A percentile compares a stretch with the other conserved stretches of the same genome.
phyloP scores from a whole-genome alignment of 257 asterid species.

The Solanum gracilifrons region DNA sequence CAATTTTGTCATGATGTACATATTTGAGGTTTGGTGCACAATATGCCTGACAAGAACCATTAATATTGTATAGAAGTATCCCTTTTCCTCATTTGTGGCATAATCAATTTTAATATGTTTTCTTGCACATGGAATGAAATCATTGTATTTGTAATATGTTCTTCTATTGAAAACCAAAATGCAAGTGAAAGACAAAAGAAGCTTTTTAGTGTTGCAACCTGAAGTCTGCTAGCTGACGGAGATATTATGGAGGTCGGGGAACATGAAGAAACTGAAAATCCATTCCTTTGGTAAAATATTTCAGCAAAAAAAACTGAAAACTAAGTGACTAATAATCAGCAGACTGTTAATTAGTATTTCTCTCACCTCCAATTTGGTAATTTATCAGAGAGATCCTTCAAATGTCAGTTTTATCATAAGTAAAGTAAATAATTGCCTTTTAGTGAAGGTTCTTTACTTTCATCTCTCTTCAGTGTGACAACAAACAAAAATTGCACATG shows the following conservation, averaged over 20 bases:
- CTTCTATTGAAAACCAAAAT: neutral
- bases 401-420: too few relatives aligned
- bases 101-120: neutral
- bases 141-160: neutral
- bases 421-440: too few relatives aligned
- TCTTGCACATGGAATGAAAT: neutral
- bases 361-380: too few relatives aligned
- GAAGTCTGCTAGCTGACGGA: neutral
- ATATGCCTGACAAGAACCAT: neutral
- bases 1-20: neutral
- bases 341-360: too few relatives aligned
- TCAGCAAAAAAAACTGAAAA: too few relatives aligned
- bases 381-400: too few relatives aligned
- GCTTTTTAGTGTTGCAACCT: neutral
- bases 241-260: neutral
- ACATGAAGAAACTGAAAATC: neutral
- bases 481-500: too few relatives aligned
- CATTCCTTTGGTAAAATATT: neutral
- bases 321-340: too few relatives aligned
- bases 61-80: neutral
- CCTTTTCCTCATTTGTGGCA: neutral
- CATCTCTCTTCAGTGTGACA: too few relatives aligned
- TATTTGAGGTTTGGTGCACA: neutral
- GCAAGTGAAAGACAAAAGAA: neutral
- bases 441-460: too few relatives aligned